phyloP scores from a whole-genome alignment of 2,329 filamentous ascomycete species.

The Bimuria novae-zelandiae region DNA sequence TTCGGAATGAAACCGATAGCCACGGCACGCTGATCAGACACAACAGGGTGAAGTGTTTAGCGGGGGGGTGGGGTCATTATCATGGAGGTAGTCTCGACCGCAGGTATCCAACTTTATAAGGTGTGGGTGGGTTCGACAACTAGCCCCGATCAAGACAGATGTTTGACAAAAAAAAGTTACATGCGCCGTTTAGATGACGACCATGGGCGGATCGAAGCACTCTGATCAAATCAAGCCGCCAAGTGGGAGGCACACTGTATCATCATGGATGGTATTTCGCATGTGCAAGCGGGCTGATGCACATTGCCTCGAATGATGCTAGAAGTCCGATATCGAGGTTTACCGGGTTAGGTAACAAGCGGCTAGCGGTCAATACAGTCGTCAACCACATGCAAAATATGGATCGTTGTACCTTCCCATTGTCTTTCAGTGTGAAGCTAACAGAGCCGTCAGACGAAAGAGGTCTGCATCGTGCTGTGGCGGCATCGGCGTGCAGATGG shows the following conservation, averaged over 20 bases:
- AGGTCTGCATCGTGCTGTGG: conserved; percentile 8
- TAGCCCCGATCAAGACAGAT: too few species aligned
- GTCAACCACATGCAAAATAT: conserved; percentile 1
- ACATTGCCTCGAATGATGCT: background rate
- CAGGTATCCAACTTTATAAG: conserved; percentile 2
- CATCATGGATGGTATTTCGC: background rate
- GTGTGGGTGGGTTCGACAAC: too few species aligned
- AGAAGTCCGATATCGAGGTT: background rate
- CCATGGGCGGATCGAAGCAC: background rate
- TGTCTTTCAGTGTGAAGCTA: background rate
- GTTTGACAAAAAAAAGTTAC: conserved; percentile 5
- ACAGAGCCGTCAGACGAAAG: background rate
- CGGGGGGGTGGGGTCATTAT: background rate
- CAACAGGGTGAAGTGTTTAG: background rate
- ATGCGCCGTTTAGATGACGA: background rate
- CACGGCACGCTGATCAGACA: background rate
- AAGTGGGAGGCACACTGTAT: background rate
- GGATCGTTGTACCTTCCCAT: background rate
- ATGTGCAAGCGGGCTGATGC: background rate
- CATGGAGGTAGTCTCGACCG: background rate
- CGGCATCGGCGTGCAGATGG: conserved; percentile 14
- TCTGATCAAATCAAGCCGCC: background rate
- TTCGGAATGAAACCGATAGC: background rate
- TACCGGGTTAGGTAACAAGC: background rate
- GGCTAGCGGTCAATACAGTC: background rate